phyloP scores from a whole-genome alignment of 2,329 filamentous ascomycete species.

The Alternaria metachromatica region DNA sequence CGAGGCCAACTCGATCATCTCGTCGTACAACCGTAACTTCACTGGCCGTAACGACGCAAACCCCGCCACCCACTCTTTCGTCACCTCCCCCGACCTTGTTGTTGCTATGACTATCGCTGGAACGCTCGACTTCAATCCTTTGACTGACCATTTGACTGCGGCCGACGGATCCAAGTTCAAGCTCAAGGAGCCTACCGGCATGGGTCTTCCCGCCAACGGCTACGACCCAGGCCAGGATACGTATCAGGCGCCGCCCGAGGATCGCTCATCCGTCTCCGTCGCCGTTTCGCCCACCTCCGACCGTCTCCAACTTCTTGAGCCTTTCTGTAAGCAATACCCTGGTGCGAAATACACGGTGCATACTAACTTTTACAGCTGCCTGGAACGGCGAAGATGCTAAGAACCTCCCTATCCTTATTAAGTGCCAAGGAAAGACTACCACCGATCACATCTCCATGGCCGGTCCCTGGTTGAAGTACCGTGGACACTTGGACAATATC shows the following conservation, averaged over 20 bases:
- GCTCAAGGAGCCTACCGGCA: conserved; percentile 79
- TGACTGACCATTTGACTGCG: no score
- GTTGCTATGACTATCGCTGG: conserved; percentile 86
- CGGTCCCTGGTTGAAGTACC: conserved; percentile 97
- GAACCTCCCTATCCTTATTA: conserved; percentile 73
- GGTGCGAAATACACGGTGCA: neutral
- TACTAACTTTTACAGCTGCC: conserved; percentile 67
- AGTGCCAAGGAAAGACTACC: conserved; percentile 94
- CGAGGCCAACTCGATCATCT: conserved; percentile 93
- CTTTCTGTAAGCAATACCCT: conserved; percentile 64
- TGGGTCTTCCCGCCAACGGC: conserved; percentile 78
- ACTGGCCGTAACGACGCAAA: conserved; percentile 97
- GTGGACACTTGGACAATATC: conserved; percentile 98
- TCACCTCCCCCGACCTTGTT: conserved; percentile 87
- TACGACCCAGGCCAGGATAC: conserved; percentile 93
- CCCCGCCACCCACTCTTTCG: conserved; percentile 92
- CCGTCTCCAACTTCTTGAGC: conserved; percentile 88
- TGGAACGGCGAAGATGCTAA: conserved; percentile 91
- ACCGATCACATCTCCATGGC: conserved; percentile 98
- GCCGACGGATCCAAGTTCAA: conserved; percentile 69
- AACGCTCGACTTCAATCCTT: conserved; percentile 88
- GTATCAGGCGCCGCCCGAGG: conserved; percentile 90
- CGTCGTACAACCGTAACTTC: conserved; percentile 99
- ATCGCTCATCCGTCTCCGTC: conserved; percentile 76
- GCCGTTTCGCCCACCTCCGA: conserved; percentile 88